phyloP scores from a whole-genome alignment of 345 rosid genomes.

The Populus deltoides region DNA sequence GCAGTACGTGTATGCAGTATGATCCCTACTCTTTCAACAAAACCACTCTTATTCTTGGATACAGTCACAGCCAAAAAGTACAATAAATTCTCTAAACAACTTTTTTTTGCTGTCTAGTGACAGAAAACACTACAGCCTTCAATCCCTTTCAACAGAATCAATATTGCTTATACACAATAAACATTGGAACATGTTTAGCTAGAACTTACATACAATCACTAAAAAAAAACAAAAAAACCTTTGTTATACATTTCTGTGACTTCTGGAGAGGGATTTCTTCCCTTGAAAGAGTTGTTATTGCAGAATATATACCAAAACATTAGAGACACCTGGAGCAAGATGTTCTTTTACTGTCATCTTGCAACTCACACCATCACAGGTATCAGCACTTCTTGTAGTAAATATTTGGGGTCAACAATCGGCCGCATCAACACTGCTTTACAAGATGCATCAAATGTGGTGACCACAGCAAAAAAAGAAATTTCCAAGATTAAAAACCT shows the following conservation, averaged over 20 bases:
- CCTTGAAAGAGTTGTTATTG: conserved; percentile 34
- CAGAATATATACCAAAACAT: conserved; percentile 30
- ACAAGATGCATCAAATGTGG: conserved; percentile 48
- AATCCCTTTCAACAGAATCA: conserved; percentile 24
- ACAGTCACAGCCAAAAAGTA: neutral
- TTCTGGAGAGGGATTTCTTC: conserved; percentile 20
- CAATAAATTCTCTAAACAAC: neutral
- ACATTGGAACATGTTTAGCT: conserved; percentile 15
- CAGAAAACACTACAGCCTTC: conserved; percentile 6
- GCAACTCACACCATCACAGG: conserved; percentile 34
- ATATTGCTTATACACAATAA: conserved; percentile 33
- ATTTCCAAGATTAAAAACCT: conserved; percentile 30
- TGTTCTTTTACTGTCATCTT: conserved; percentile 26
- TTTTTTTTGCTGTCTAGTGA: conserved; percentile 3
- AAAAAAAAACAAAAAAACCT: conserved; percentile 6
- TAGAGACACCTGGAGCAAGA: conserved; percentile 15
- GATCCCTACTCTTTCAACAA: neutral
- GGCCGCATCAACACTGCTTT: conserved; percentile 43
- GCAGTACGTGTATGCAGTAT: neutral
- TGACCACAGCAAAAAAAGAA: conserved; percentile 28
- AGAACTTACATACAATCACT: conserved; percentile 22
- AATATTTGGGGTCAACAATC: conserved; percentile 22
- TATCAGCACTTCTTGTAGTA: conserved; percentile 28
- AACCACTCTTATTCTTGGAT: neutral
- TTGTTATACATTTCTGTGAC: conserved; percentile 43